Percentiles rank a stretch among this genome's conserved stretches.
phyloP scores from a whole-genome alignment of 2,329 filamentous ascomycete species.

The Myotisia sp. region DNA sequence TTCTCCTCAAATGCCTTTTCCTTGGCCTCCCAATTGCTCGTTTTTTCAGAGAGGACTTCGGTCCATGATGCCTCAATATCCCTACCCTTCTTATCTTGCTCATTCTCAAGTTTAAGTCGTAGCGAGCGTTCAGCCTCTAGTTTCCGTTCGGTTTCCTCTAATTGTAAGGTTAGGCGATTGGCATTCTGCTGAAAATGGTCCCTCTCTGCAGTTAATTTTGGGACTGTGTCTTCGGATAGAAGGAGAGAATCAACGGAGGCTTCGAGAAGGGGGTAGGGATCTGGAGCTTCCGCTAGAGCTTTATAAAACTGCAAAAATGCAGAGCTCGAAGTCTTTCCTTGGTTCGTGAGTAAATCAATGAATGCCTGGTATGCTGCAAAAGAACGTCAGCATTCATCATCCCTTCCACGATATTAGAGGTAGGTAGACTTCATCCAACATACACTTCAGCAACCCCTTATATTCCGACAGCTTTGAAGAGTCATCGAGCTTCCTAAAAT shows the following conservation, averaged over 20 bases:
- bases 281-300: conserved; percentile 83
- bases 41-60: conserved; percentile 80
- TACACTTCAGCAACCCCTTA: conserved; percentile 78
- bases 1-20: conserved; percentile 87
- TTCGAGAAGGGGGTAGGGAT: conserved; percentile 91
- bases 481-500: conserved; percentile 90
- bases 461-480: conserved; percentile 71
- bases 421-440: conserved; percentile 1
- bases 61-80: conserved; percentile 84
- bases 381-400: conserved; percentile 5
- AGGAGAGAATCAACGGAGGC: conserved; percentile 91
- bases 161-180: conserved; percentile 57
- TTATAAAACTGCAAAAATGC: conserved; percentile 89
- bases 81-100: conserved; percentile 64
- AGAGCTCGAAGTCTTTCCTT: conserved; percentile 86
- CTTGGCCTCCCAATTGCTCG: conserved; percentile 90
- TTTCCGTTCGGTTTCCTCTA: conserved; percentile 68
- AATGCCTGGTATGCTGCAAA: conserved; percentile 80
- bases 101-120: conserved; percentile 61
- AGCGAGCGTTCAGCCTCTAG: conserved; percentile 63
- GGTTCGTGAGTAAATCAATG: conserved; percentile 89
- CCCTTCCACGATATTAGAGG: background rate
- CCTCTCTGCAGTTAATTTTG: conserved; percentile 79
- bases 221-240: conserved; percentile 79
- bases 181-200: conserved; percentile 70